Base-by-base conservation (phyloP, 257 asterid species). In the Capsicum rhomboideum region DNA sequence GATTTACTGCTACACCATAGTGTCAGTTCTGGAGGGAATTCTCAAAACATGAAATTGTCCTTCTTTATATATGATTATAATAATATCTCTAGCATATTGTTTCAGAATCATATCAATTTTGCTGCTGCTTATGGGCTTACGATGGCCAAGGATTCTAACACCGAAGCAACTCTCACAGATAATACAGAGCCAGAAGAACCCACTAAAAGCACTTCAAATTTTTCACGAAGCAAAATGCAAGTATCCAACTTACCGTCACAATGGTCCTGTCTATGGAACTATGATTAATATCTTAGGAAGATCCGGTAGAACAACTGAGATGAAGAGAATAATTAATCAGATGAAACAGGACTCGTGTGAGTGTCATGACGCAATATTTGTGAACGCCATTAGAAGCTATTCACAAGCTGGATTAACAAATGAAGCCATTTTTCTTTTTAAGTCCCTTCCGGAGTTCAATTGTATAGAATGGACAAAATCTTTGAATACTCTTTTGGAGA, bases 111-210 rank as follows among this genome's bases (percentile, higher is more conserved):
- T 26, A 75, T 49, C 16, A 53, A 84, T 75, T 61, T 53, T 42
- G 21, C 20, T 40, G 59, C 50, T 69, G n/a, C 58, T 50, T 52
- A 74, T 95, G 98, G 88, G 88, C 74, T 77, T 93, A 26, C 92
- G 97, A 88, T 94, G 99, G 99, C 99, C 99, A 20, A 91, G 97
- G 90, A 66, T 90, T 82, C 86, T 96, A 86, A 90, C 91, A 21
- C 94, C 98, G 50, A 89, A 94, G 31, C 90, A 89, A 49, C 98
- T 94, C 87, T 91, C 97, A 0, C 95, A 90, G 91, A 82, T 96
- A 26, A 86, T 93, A 83, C 87, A 86, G 56, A 83, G 86, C 77
- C 97, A 96, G 93, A 94, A 92, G 88, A 94, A 90, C 88, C 98
- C 99, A 16, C 81, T 89, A 53, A 96, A 90, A 88, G 98, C 98